These are phyloP conservation scores for Picea sitchensis DNA, from an alignment of 75 land plant species.

Conservation along the genomic window DNA sequence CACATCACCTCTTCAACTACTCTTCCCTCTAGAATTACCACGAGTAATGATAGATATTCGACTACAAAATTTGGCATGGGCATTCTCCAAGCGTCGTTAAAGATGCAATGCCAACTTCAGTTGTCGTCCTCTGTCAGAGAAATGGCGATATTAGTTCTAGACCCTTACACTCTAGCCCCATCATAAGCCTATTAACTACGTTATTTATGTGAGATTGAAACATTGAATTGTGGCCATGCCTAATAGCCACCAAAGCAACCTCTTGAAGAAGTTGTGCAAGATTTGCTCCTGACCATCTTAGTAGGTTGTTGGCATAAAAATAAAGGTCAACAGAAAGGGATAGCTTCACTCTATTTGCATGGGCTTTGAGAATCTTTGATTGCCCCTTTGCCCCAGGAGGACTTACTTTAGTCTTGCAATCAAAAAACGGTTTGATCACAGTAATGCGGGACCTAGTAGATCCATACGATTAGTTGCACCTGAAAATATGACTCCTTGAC, in stretches of 20 bases:
- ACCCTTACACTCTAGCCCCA: slow-evolving; percentile 69
- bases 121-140: slow-evolving; percentile 68
- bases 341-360: slow-evolving; percentile 79
- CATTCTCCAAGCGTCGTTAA: slow-evolving; percentile 65
- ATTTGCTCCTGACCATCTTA: slow-evolving; percentile 94
- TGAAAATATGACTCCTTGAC: slow-evolving; percentile 91
- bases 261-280: slow-evolving; percentile 92
- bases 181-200: slow-evolving; percentile 82
- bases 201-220: slow-evolving; percentile 67
- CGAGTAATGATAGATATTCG: slow-evolving; percentile 83
- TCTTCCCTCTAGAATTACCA: slow-evolving; percentile 75
- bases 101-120: slow-evolving; percentile 87
- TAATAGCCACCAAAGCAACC: slow-evolving; percentile 80
- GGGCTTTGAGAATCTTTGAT: slow-evolving; percentile 80
- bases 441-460: slow-evolving; percentile 89
- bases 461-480: slow-evolving; percentile 96
- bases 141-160: slow-evolving; percentile 60
- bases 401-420: slow-evolving; percentile 74
- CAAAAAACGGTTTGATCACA: slow-evolving; percentile 88
- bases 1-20: slow-evolving; percentile 91
- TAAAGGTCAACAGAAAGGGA: slow-evolving; percentile 77
- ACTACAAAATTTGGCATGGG: slow-evolving; percentile 65
- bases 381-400: slow-evolving; percentile 86
- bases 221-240: slow-evolving; percentile 65
- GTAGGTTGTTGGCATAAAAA: slow-evolving; percentile 44